phyloP scores from a whole-genome alignment of 2,329 filamentous ascomycete species.

The Fusarium beomiforme region DNA sequence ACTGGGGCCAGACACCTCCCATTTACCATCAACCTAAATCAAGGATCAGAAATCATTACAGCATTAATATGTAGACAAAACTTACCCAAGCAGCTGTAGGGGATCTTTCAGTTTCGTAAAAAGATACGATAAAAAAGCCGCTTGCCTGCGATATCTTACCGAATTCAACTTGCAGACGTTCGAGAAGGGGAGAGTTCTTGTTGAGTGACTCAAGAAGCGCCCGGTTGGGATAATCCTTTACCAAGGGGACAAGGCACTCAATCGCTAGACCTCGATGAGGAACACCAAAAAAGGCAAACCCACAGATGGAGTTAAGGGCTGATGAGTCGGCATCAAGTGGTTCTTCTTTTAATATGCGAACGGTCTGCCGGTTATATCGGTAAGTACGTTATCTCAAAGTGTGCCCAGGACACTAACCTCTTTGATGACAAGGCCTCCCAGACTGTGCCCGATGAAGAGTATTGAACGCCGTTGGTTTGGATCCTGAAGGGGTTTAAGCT shows the following conservation, averaged over 20 bases:
- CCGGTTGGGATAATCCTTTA: not conserved
- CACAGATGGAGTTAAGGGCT: not conserved
- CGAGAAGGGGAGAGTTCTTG: not conserved
- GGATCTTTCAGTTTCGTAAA: not conserved
- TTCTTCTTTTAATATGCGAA: not conserved
- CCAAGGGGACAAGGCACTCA: not conserved
- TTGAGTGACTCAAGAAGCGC: not conserved
- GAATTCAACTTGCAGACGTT: not conserved
- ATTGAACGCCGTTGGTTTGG: not conserved
- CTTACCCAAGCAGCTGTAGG: not conserved
- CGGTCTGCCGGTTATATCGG: not conserved
- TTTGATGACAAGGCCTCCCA: not conserved
- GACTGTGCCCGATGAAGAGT: not conserved
- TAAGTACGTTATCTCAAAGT: too few species aligned
- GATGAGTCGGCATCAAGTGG: accelerated
- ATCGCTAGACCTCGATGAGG: not conserved
- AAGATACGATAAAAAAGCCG: not conserved
- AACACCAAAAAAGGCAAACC: not conserved
- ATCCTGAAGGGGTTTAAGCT: not conserved
- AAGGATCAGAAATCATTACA: too few species aligned
- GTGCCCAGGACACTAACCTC: too few species aligned
- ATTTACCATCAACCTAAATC: accelerated
- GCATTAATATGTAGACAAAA: too few species aligned
- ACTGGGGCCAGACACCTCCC: not conserved
- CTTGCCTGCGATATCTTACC: accelerated